These are phyloP conservation scores for Euphorbia neoarborescens DNA, from an alignment of 441 rosid species.

Conservation along the genomic window DNA sequence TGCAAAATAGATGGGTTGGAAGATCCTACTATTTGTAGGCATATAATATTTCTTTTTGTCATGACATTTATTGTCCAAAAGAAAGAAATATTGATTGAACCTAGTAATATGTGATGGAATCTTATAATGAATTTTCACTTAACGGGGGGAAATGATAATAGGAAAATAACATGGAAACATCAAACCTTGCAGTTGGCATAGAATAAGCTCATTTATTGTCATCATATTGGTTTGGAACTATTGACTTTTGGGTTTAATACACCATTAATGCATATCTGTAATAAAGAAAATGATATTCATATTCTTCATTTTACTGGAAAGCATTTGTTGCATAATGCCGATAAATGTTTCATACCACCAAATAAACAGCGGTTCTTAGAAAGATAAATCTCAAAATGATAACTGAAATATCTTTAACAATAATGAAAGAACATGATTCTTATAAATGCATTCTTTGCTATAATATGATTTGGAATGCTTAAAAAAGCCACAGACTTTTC, in stretches of 20 bases:
- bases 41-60: neutral
- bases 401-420: no score
- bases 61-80: neutral
- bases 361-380: no score
- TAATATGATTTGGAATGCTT: no score
- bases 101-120: neutral
- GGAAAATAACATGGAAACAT: neutral
- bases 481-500: no score
- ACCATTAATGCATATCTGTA: neutral
- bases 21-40: neutral
- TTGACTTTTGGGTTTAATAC: neutral
- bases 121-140: neutral
- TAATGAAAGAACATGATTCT: no score
- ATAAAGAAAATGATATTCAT: neutral
- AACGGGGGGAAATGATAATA: neutral
- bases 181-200: neutral
- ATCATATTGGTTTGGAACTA: neutral
- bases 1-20: neutral
- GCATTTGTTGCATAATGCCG: neutral
- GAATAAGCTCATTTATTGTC: neutral
- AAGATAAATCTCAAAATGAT: no score
- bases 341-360: no score
- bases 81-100: neutral
- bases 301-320: neutral
- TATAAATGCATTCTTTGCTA: no score